Conservation (phyloP, 2,329 filamentous ascomycete genomes). For the Xylariaceae sp. region DNA sequence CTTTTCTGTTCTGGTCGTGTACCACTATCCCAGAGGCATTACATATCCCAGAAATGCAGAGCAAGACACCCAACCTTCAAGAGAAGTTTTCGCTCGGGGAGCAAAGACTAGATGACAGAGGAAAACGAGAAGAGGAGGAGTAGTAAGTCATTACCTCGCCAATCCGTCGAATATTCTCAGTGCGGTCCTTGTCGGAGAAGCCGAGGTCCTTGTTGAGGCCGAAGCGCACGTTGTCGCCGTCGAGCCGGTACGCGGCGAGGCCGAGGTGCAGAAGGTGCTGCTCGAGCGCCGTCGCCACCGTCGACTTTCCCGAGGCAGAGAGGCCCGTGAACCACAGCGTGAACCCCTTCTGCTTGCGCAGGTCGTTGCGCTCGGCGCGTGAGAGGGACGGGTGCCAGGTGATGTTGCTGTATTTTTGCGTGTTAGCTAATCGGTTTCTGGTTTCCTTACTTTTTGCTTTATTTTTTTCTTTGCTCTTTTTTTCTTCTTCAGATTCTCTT, state of each 20-base stretch:
- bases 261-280: constrained; percentile 91
- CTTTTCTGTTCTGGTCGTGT: neutral
- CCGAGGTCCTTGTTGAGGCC: constrained; percentile 97
- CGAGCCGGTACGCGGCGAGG: constrained; percentile 86
- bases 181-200: constrained; percentile 90
- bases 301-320: constrained; percentile 95
- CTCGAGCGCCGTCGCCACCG: constrained; percentile 94
- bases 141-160: constrained; percentile 66
- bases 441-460: neutral
- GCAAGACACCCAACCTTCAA: too few species aligned
- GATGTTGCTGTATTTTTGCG: constrained; percentile 72
- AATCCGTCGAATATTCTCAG: constrained; percentile 97
- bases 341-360: constrained; percentile 85
- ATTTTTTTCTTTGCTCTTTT: neutral
- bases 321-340: constrained; percentile 99
- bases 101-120: neutral
- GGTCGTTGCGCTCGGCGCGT: constrained; percentile 74
- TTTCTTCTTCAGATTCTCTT: too few species aligned
- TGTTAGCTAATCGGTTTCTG: constrained; percentile 9
- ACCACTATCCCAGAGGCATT: too few species aligned
- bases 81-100: too few species aligned
- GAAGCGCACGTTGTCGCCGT: constrained; percentile 98
- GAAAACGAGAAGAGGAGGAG: neutral
- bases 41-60: too few species aligned
- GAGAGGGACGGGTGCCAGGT: constrained; percentile 87